Base-by-base conservation (phyloP, 2,329 filamentous ascomycete genomes). In the Sporothrix dimorphospora region DNA sequence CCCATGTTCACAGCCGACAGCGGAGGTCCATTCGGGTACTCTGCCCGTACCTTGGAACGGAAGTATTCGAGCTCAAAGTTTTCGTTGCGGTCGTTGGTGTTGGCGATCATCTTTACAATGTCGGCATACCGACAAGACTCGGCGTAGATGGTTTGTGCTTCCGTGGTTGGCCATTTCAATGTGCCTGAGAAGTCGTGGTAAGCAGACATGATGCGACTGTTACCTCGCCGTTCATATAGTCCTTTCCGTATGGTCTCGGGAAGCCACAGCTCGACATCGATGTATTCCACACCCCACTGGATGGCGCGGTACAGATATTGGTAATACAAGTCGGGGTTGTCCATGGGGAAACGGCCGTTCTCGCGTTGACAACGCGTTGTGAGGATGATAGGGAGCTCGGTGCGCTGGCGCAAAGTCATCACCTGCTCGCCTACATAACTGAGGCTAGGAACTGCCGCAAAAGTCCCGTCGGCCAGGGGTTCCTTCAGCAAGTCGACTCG, bases 41-140 rank as follows among this genome's bases (percentile, higher is more conserved):
- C 89, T 40, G 87, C 83, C 77, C 89, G 89, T 79, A 96, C 90
- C 75, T 90, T 88, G 12, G 92, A 94, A 40, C 93, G 90, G 81
- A 97, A 97, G 80, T 94, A 94, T 80, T 97, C 94, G 45, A 97
- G 86, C 82, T 97, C 93, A 78, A 97, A 96, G 80, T 97, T 96
- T 77, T 94, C 93, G 78, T 94, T 93, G 79, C 92, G 90, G 53
- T 91, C 91, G 78, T 90, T 91, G 78, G 94, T 92, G 78, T 94
- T 91, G 42, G 91, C 90, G 77, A 96, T 96, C 92, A 97, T 96
- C 83, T 96, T 97, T 78, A 97, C 90, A 72, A 97, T 93, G 79
- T 97, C 93, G 63, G 92, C 91, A 76, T 94, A 94, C 72, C 89
- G 88, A 63, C 88, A 88, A 9, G 91, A 93, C 75, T 90, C 87